A percentile compares a stretch with the other conserved stretches of the same genome.
phyloP scores from a whole-genome alignment of 1,284 basidiomycete species.

The Puccinia polysora region DNA sequence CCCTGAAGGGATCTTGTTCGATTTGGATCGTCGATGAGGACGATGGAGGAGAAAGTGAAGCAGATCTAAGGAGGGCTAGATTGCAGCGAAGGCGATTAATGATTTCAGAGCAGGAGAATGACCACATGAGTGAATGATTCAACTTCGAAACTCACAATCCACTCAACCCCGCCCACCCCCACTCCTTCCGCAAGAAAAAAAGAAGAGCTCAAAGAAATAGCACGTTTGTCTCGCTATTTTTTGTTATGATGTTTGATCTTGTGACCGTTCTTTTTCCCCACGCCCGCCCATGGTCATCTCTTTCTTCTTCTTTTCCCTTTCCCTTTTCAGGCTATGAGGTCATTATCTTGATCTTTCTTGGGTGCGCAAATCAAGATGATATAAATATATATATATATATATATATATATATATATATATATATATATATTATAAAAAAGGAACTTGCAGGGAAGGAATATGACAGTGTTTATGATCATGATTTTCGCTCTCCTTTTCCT shows the following conservation, averaged over 20 bases:
- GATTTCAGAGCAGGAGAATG: background rate
- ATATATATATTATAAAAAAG: too few species aligned
- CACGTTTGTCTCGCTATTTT: too few species aligned
- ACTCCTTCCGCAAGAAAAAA: too few species aligned
- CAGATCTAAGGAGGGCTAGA: background rate
- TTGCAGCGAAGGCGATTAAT: constrained; percentile 11
- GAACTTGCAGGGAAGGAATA: too few species aligned
- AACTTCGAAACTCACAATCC: too few species aligned
- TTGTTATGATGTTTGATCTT: too few species aligned
- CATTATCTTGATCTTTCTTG: background rate
- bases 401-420: too few species aligned
- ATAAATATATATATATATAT: background rate
- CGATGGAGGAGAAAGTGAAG: background rate
- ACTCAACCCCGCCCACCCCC: too few species aligned
- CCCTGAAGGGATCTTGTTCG: constrained; percentile 4
- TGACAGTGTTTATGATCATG: background rate
- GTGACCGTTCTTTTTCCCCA: background rate
- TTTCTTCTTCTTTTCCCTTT: background rate
- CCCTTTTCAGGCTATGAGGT: background rate
- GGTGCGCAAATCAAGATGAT: background rate
- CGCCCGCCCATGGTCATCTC: background rate
- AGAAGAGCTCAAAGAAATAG: too few species aligned
- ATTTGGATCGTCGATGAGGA: constrained; percentile 35
- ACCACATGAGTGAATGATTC: background rate
- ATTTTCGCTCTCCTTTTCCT: too few species aligned